Conservation (phyloP, 805 yeast species). For the Schizosaccharomyces cryophilus region DNA sequence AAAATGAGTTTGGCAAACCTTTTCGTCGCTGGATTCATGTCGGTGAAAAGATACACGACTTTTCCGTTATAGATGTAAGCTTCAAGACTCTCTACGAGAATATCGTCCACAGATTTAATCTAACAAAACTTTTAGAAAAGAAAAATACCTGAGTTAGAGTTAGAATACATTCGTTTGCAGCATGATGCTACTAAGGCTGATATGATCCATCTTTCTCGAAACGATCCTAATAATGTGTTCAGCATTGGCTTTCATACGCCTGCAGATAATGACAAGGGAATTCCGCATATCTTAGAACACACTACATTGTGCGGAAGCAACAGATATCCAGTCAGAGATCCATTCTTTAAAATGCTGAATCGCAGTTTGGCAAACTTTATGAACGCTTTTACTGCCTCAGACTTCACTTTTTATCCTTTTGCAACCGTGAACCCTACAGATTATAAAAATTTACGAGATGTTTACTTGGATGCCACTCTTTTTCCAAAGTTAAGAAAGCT, state of each 20-base stretch:
- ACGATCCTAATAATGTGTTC: constrained; percentile 70
- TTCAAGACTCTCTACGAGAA: background rate
- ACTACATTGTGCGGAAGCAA: constrained; percentile 86
- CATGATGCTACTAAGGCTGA: constrained; percentile 50
- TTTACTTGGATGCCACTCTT: constrained; percentile 68
- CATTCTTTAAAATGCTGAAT: constrained; percentile 90
- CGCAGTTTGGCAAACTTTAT: constrained; percentile 84
- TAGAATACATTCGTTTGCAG: constrained; percentile 48
- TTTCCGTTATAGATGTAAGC: background rate
- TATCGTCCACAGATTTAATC: background rate
- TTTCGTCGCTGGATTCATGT: background rate
- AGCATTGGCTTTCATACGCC: constrained; percentile 76
- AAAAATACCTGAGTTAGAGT: constrained; percentile 49
- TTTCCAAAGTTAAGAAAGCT: constrained; percentile 53
- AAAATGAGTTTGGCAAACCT: background rate
- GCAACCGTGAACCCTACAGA: constrained; percentile 77
- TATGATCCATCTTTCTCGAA: constrained; percentile 66
- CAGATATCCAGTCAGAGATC: constrained; percentile 84
- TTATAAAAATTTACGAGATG: constrained; percentile 58
- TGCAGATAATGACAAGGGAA: constrained; percentile 86
- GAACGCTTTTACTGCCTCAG: constrained; percentile 98
- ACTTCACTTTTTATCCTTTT: constrained; percentile 86
- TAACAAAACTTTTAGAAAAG: background rate
- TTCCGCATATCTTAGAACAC: constrained; percentile 89
- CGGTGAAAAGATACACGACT: background rate